Conservation (phyloP, 2,329 filamentous ascomycete genomes). For the Aspergillus tanneri region DNA sequence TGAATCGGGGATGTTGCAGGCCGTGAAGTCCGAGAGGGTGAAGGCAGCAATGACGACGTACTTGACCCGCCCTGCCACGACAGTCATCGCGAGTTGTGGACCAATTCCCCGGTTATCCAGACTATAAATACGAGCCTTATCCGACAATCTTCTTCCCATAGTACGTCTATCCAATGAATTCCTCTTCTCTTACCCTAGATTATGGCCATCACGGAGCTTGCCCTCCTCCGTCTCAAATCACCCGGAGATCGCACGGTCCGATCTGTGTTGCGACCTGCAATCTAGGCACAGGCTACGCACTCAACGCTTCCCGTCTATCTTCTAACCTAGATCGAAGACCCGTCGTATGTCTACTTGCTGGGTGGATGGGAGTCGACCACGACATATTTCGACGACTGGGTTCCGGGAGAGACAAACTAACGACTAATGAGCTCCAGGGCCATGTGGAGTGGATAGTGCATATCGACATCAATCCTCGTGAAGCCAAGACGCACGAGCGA, state of each 20-base stretch:
- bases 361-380: constrained; percentile 48
- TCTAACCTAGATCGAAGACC: constrained; percentile 47
- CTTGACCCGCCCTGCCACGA: no score
- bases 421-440: constrained; percentile 38
- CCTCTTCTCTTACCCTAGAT: neutral
- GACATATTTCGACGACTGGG: constrained; percentile 45
- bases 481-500: neutral
- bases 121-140: neutral
- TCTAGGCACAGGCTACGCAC: constrained; percentile 37
- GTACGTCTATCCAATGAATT: neutral
- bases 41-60: no score
- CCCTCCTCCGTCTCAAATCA: constrained; percentile 40
- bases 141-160: neutral
- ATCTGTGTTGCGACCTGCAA: constrained; percentile 34
- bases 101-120: no score
- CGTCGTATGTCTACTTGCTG: constrained; percentile 44
- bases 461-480: constrained; percentile 34
- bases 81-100: no score
- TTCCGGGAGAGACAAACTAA: constrained; percentile 46
- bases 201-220: constrained; percentile 44
- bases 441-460: constrained; percentile 48
- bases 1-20: no score
- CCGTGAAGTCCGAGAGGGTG: no score
- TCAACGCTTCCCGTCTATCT: constrained; percentile 40
- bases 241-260: constrained; percentile 28